Percentiles rank a stretch among this genome's conserved stretches.
phyloP scores from a whole-genome alignment of 192 early-diverging fungal species.

The Coemansia sp. region DNA sequence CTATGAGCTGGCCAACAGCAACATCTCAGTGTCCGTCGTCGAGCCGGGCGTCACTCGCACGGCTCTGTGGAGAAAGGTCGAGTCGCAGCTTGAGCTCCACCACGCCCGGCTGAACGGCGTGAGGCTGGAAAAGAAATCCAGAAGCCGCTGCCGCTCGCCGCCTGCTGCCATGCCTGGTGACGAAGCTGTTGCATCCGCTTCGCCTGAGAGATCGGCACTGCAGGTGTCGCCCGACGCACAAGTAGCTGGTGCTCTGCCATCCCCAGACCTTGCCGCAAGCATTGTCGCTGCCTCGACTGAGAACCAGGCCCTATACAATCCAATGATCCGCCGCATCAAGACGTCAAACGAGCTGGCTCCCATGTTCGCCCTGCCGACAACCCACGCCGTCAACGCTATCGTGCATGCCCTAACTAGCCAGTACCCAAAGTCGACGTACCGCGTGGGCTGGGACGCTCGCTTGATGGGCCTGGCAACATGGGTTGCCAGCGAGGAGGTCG shows the following conservation, averaged over 20 bases:
- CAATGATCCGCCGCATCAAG: slow-evolving; percentile 51
- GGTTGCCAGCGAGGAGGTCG: slow-evolving; percentile 42
- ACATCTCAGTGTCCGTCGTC: slow-evolving; percentile 47
- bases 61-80: slow-evolving; percentile 53
- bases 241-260: background rate
- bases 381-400: slow-evolving; percentile 45
- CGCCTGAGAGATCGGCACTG: slow-evolving; percentile 9
- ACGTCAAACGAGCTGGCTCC: slow-evolving; percentile 45
- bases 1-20: slow-evolving; percentile 43
- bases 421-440: slow-evolving; percentile 55
- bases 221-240: slow-evolving; percentile 13
- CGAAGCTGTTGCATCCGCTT: slow-evolving; percentile 39
- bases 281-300: background rate
- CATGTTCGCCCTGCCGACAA: slow-evolving; percentile 48
- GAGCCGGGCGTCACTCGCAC: slow-evolving; percentile 51
- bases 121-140: background rate
- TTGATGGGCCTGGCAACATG: slow-evolving; percentile 44
- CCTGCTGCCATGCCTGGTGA: slow-evolving; percentile 44
- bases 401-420: slow-evolving; percentile 49
- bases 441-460: slow-evolving; percentile 56
- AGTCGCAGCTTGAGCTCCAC: slow-evolving; percentile 51
- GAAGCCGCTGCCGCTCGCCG: background rate
- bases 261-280: background rate
- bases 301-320: slow-evolving; percentile 31
- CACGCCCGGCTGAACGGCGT: slow-evolving; percentile 47